These are phyloP conservation scores for Aquilaria yunnanensis DNA, from an alignment of 345 rosid genomes.

Conservation along the genomic window DNA sequence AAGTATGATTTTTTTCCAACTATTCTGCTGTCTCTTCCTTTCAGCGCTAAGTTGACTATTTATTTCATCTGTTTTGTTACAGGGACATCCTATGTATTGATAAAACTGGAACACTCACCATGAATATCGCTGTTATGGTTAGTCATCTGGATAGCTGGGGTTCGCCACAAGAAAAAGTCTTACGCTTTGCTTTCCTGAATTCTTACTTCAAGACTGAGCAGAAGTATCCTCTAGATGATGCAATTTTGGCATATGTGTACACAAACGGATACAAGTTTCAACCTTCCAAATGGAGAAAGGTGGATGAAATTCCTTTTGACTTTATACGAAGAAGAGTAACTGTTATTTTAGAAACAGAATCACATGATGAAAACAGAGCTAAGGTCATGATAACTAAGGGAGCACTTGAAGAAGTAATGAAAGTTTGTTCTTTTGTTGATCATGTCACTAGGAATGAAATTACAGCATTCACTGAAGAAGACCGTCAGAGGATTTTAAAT, in stretches of 20 bases:
- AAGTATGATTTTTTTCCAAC: too few relatives aligned
- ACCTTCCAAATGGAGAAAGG: constrained; percentile 56
- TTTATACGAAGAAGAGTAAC: constrained; percentile 54
- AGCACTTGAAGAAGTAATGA: constrained; percentile 63
- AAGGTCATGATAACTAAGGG: constrained; percentile 54
- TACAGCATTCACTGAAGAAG: constrained; percentile 30
- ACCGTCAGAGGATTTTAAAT: constrained; percentile 33
- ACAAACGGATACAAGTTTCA: constrained; percentile 58
- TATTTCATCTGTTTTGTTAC: not conserved
- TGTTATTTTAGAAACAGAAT: constrained; percentile 41
- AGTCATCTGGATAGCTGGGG: constrained; percentile 56
- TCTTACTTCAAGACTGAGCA: constrained; percentile 75
- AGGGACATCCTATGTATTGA: constrained; percentile 77
- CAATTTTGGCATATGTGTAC: constrained; percentile 58
- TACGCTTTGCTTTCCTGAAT: constrained; percentile 54
- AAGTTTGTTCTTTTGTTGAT: constrained; percentile 52
- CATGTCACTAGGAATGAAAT: constrained; percentile 22
- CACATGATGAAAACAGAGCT: constrained; percentile 18
- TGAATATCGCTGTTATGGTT: constrained; percentile 53
- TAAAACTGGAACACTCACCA: constrained; percentile 74
- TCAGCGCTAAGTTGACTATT: not conserved
- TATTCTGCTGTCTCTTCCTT: too few relatives aligned
- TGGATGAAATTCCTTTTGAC: constrained; percentile 66
- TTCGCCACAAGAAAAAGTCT: constrained; percentile 37
- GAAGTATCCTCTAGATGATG: constrained; percentile 73